A percentile compares a stretch with the other conserved stretches of the same genome.
These are phyloP conservation scores for Ceratobasidium sp. DNA, from an alignment of 1,284 basidiomycete genomes.

Conservation along the genomic window DNA sequence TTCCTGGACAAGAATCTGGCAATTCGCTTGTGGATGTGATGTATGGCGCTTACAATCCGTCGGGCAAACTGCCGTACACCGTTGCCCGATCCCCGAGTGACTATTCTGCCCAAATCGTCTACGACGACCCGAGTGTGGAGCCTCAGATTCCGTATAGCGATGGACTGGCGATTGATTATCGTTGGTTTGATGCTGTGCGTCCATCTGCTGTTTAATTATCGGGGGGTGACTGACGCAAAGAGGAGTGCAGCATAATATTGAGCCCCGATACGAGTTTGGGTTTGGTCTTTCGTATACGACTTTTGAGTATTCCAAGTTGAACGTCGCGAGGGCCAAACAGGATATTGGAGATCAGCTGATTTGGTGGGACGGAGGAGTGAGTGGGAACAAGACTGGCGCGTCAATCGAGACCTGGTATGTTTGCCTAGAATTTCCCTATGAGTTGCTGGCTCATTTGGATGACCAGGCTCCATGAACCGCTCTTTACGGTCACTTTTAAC, in stretches of 20 bases:
- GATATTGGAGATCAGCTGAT: slow-evolving; percentile 34
- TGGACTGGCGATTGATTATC: slow-evolving; percentile 48
- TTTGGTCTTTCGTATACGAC: slow-evolving; percentile 60
- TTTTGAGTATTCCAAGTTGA: slow-evolving; percentile 55
- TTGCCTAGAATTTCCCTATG: not conserved
- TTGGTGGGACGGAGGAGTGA: slow-evolving; percentile 40
- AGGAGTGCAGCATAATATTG: slow-evolving; percentile 52
- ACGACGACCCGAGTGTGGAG: slow-evolving; percentile 5
- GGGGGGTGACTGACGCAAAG: slow-evolving; percentile 36
- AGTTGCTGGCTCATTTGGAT: not conserved
- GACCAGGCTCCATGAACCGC: slow-evolving; percentile 39
- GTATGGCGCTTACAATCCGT: slow-evolving; percentile 75
- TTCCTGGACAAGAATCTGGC: slow-evolving; percentile 64
- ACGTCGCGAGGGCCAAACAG: slow-evolving; percentile 18
- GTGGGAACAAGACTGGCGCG: slow-evolving; percentile 28
- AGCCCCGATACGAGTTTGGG: slow-evolving; percentile 60
- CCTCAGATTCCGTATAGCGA: slow-evolving; percentile 42
- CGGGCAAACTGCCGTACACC: slow-evolving; percentile 79
- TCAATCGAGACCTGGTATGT: slow-evolving; percentile 26
- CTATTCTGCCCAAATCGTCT: slow-evolving; percentile 57
- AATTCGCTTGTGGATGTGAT: slow-evolving; percentile 77
- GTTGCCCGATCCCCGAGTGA: slow-evolving; percentile 73
- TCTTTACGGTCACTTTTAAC: slow-evolving; percentile 43
- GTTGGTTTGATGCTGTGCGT: slow-evolving; percentile 41
- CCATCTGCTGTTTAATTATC: not conserved